Base-by-base conservation (phyloP, 257 asterid genomes). In the Paraleonurus japonicus region DNA sequence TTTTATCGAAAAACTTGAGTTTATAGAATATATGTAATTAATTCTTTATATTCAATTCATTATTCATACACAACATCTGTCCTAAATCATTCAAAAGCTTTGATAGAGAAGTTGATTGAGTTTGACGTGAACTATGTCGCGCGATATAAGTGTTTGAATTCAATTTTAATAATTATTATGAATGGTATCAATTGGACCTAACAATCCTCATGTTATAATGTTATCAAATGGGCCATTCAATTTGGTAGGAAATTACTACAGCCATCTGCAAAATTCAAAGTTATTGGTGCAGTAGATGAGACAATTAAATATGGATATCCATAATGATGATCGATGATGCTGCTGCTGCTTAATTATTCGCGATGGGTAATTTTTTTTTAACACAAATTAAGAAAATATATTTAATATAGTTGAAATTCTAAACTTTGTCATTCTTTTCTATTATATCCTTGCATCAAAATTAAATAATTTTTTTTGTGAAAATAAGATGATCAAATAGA, bases 241-340 rank as follows among this genome's bases (percentile, higher is more conserved):
- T 63, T 50, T 57, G 74, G 73, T 67, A 48, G 16, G 70, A 9
- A 74, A 63, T 74, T 70, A 74, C 58, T 68, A 37, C 32, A 71
- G 39, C 27, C 28, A 66, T 19, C 78, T 65, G 72, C 75, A 61
- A 61, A 43, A 58, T 64, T 61, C 22, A 71, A 72, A 71, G 57
- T 74, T 71, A 71, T 75, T 80, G 78, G 84, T 71, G 67, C 64
- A 62, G 62, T 55, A 30, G 73, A 71, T 55, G 59, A 62, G 33
- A 59, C 68, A 59, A n/a, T 17, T 41, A 37, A 54, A 11, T 28
- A 28, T 57, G 53, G 47, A 13, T 53, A 65, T 65, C 30, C n/a
- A n/a, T n/a, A n/a, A n/a, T n/a, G n/a, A n/a, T n/a, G n/a, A n/a
- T n/a, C n/a, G n/a, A n/a, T n/a, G n/a, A 22, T 77, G 28, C 17